Conservation (phyloP, 495 filamentous ascomycete species). For the Hypomontagnella monticulosa region DNA sequence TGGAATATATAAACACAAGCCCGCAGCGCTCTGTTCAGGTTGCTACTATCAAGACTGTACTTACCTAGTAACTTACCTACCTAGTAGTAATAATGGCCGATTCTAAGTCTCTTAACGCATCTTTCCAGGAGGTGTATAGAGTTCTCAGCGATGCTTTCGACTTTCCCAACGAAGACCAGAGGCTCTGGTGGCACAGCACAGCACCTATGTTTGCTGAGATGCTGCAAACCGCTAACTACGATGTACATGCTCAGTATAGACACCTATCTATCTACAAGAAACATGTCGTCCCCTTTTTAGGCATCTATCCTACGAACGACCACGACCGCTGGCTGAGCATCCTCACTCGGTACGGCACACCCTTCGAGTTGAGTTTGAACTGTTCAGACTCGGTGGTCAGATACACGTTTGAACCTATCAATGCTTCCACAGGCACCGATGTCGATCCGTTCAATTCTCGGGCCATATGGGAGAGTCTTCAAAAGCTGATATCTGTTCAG, state of each 20-base stretch:
- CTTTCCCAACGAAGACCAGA: neutral
- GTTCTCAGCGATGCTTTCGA: conserved; percentile 2
- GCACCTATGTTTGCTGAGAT: conserved; percentile 3
- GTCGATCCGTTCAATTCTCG: neutral
- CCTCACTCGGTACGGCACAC: neutral
- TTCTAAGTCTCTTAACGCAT: neutral
- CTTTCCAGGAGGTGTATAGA: neutral
- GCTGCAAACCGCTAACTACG: neutral
- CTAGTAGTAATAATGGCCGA: too few species aligned
- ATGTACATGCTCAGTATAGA: neutral
- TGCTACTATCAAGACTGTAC: too few species aligned
- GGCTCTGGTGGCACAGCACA: conserved; percentile 3
- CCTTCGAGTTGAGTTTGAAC: neutral
- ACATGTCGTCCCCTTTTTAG: neutral
- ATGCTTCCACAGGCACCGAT: neutral
- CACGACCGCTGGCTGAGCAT: neutral
- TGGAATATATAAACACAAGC: too few species aligned
- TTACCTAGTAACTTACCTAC: too few species aligned
- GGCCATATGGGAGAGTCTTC: too few species aligned
- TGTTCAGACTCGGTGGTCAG: neutral
- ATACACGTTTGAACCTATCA: neutral
- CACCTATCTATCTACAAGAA: conserved; percentile 1
- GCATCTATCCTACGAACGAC: neutral
- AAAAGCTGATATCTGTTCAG: too few species aligned
- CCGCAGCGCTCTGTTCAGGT: too few species aligned